Evolutionary conservation across 768 basidiomycete genomes (phyloP), one percentile per base, ranked within the genome.

Genomic region (Auriscalpium orientale): DNA sequence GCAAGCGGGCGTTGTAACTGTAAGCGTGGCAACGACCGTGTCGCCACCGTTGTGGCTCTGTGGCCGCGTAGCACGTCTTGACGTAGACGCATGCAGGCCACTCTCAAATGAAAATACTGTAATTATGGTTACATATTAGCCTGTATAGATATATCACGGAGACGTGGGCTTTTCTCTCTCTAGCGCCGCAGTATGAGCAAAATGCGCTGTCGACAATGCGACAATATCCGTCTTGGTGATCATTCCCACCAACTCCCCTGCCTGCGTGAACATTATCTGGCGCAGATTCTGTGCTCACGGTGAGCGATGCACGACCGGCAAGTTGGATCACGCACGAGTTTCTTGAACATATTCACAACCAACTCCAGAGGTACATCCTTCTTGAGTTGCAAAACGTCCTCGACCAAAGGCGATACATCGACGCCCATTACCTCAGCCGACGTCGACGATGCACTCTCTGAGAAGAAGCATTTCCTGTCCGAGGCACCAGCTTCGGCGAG

Each of bases 301-400:
- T 40, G 34, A 18, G 28, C 9, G 15, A 35, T 9, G 35, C 38
- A 45, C 35, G 22, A 38, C 47, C 46, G 12, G 46, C 3, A 15
- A 36, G 16, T 45, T 36, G 13, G 1, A 52, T 40, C 65, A 46
- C 54, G 8, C 44, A 84, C 87, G 67, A 89, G 68, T 70, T 83
- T 86, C 67, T 86, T 86, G 72, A 87, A 87, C 79, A 85, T 84
- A 62, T 74, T 79, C 28, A 87, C 85, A 13, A 87, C 83, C 10
- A 86, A 71, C 60, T 88, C 85, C 64, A 83, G 77, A 2, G 87
- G 84, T 12, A 85, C 81, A 58, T 85, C 84, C 65, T 84, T 81
- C 37, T 84, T 75, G 54, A 89, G 72, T 57, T 85, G 81, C 49
- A 84, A 70, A 0, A 82, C 76, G 46, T 79, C 68, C 46, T 78